Evolutionary conservation across 306 rosid species (phyloP).

Genomic region (Calophaca sinica): DNA sequence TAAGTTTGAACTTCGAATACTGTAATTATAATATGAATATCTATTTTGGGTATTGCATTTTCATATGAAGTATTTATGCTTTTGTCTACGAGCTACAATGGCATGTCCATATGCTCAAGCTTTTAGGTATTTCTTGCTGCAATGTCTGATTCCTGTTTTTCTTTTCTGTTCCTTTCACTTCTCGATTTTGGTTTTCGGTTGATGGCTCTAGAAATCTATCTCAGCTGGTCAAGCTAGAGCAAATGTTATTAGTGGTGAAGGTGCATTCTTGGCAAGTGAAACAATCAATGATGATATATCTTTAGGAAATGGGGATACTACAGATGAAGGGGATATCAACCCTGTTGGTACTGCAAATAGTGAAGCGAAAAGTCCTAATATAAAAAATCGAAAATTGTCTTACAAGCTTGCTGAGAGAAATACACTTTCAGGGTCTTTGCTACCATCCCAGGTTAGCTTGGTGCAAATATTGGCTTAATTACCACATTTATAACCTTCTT

Average conservation of each 20-base stretch:
- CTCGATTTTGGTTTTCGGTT: conserved; percentile 37
- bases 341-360: conserved; percentile 38
- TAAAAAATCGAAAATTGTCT: conserved; percentile 37
- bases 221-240: conserved; percentile 50
- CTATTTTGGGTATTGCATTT: conserved; percentile 10
- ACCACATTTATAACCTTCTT: conserved; percentile 2
- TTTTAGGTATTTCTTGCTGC: conserved; percentile 36
- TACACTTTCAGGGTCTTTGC: conserved; percentile 58
- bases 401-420: conserved; percentile 51
- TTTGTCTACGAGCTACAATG: background rate
- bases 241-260: conserved; percentile 55
- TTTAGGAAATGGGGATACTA: conserved; percentile 47
- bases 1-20: conserved; percentile 7
- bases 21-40: background rate
- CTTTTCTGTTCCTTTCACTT: conserved; percentile 3
- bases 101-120: conserved; percentile 22
- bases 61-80: conserved; percentile 28
- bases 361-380: conserved; percentile 44
- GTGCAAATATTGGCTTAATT: conserved; percentile 28
- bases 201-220: conserved; percentile 60
- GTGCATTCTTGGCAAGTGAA: conserved; percentile 50
- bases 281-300: conserved; percentile 43
- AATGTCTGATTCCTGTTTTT: conserved; percentile 43
- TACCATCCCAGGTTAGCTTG: conserved; percentile 76
- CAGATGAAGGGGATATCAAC: conserved; percentile 49